Base-by-base conservation (phyloP, 2,329 filamentous ascomycete species). In the Mycosphaerelloides madeirae region DNA sequence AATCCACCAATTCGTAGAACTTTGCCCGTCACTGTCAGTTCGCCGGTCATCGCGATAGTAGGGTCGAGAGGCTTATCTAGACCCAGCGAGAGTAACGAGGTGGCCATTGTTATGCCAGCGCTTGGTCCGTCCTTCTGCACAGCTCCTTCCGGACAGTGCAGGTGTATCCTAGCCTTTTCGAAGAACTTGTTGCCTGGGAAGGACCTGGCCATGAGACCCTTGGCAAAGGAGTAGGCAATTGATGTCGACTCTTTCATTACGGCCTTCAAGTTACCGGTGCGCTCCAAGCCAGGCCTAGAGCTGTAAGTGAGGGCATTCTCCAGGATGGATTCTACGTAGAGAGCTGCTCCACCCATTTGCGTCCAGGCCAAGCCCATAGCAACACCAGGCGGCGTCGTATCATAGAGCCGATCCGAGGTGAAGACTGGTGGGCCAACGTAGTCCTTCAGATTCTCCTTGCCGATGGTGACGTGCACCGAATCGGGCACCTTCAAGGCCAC, bases 341-440 rank as follows among this genome's bases (percentile, higher is more conserved):
- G 83, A 40, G 93, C 93, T 3, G 93, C 88, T 48, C 93, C 93
- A 49, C 93, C 93, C 80, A 98, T 88, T 62, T 89, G 87, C 6
- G 94, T 98, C 93, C 93, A 98, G 6, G 93, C 93, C 41, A 98
- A 79, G 54, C 93, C 93, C 93, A 98, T 97, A 16, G 90, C 87
- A 13, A 98, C 93, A 68, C 93, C 93, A 2, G 93, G 80, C 3
- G 94, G 93, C 47, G 89, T 95, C 37, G 83, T 81, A 59, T 98
- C 93, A 73, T 97, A 98, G 12, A 98, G 77, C 43, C 94, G 83
- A 67, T 98, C 93, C 3, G 93, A 88, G 0, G 89, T 98, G 71
- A 95, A 98, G 42, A 97, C 80, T 1, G 93, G 90, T 1, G 93
- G 90, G 2, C 93, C 93, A 47, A 98, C 91, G 63, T 96, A 98